Evolutionary conservation across 441 rosid species (phyloP).

Genomic region (Erodium texanum): DNA sequence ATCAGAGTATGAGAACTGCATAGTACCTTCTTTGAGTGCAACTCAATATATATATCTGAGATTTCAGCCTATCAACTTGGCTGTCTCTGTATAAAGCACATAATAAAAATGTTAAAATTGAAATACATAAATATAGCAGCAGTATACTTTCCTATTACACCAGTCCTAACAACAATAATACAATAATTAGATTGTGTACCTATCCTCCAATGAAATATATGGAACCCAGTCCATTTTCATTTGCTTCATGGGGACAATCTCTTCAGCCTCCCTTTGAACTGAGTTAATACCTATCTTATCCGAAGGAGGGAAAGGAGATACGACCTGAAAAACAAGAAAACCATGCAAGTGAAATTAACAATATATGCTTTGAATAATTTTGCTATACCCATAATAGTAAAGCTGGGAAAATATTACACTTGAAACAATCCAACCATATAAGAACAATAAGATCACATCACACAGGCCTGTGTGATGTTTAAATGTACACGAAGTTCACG

Average conservation of each 20-base stretch:
- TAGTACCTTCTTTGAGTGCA: slow-evolving; percentile 81
- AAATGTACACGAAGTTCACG: too few relatives aligned
- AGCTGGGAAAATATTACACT: background rate
- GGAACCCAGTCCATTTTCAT: slow-evolving; percentile 99
- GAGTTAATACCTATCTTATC: slow-evolving; percentile 90
- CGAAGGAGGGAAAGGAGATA: slow-evolving; percentile 88
- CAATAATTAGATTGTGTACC: slow-evolving; percentile 35
- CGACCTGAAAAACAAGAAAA: slow-evolving; percentile 41
- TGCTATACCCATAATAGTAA: background rate
- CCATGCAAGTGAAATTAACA: slow-evolving; percentile 3
- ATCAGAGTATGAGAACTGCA: background rate
- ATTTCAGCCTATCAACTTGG: slow-evolving; percentile 64
- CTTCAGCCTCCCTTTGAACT: slow-evolving; percentile 87
- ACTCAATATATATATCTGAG: slow-evolving; percentile 59
- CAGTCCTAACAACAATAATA: background rate
- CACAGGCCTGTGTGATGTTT: background rate
- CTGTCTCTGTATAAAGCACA: slow-evolving; percentile 42
- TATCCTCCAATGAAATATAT: slow-evolving; percentile 70
- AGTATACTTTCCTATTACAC: slow-evolving; percentile 12
- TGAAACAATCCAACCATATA: background rate
- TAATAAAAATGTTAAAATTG: slow-evolving; percentile 14
- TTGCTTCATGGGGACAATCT: slow-evolving; percentile 87
- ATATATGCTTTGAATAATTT: background rate
- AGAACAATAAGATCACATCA: background rate
- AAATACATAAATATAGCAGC: background rate